Evolutionary conservation across 192 early-diverging fungal species (phyloP).

Genomic region (Entomortierella parvispora): DNA sequence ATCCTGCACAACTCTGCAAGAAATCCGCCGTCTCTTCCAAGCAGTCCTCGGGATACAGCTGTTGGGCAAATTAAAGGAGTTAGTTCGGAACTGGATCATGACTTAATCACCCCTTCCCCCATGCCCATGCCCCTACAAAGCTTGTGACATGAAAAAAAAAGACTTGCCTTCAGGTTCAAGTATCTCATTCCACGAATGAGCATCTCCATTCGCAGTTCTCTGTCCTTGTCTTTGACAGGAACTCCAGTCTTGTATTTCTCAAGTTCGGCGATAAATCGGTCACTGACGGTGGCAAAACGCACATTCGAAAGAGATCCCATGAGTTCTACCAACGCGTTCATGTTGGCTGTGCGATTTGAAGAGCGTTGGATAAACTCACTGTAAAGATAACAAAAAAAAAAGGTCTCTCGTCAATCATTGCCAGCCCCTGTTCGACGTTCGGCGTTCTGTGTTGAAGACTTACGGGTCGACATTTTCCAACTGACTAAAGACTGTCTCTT

Average conservation of each 20-base stretch:
- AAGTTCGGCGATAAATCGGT: conserved; percentile 91
- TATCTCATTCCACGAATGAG: conserved; percentile 91
- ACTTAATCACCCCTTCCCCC: not conserved
- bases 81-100: no score
- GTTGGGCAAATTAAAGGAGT: not conserved
- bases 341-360: conserved; percentile 85
- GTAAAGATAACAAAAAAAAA: not conserved
- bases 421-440: no score
- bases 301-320: conserved; percentile 91
- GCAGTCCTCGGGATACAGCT: conserved; percentile 93
- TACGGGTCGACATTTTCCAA: conserved; percentile 89
- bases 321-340: conserved; percentile 92
- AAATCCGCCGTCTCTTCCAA: conserved; percentile 97
- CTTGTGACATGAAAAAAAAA: no score
- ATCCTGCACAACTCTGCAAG: conserved; percentile 87
- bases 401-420: not conserved
- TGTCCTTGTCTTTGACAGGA: conserved; percentile 62
- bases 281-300: conserved; percentile 92
- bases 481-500: conserved; percentile 94
- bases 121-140: no score
- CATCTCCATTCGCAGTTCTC: conserved; percentile 86
- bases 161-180: conserved; percentile 82
- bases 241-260: conserved; percentile 73
- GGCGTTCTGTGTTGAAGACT: no score
- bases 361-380: conserved; percentile 76